Evolutionary conservation across 2,329 filamentous ascomycete species (phyloP), one percentile per base, ranked within the genome.

Genomic region (Fonsecaea monophora): DNA sequence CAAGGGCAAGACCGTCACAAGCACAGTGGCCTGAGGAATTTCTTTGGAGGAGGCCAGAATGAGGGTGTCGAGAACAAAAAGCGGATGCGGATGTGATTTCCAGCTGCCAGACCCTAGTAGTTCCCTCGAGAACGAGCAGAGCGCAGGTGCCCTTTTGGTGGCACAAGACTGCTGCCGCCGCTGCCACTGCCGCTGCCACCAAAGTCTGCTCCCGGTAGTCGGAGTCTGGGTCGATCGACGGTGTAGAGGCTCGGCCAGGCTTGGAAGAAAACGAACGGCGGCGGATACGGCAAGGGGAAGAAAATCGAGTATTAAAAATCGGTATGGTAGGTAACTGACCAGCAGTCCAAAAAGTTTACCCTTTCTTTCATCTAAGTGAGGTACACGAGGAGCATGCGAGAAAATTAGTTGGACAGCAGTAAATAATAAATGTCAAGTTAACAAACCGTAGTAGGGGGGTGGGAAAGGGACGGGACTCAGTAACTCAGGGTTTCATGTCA

Each of bases 1-100:
- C 48, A 55, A 62, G 58, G 54, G 55, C 62, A 53, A 58, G 48
- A 37, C 62, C 35, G 62, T 61, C 62, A 65, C 58, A 59, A 53
- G 59, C 42, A 53, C 59, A 53, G 45, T 25, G 53, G 59, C 59
- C 59, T 48, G 18, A 15, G 53, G 34, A 53, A 37, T 61, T 18
- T 35, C 59, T 53, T n/a, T 18, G 35, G 59, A 61, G 59, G 12
- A 34, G 59, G 59, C 59, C 59, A 61, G 59, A 40, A 38, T 53
- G 59, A 61, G n/a, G 45, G 45, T 54, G 48, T 61, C 34, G 35
- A 53, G 45, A 32, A 32, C 59, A 61, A 37, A n/a, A 8, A 4
- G 2, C 35, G 18, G 53, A 38, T 30, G 59, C 59, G 59, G 59
- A 61, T n/a, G 30, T 61, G 59, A 53, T 18, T 61, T 53, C 59